phyloP scores from a whole-genome alignment of 768 basidiomycete species.

The Tulasnella sp. region DNA sequence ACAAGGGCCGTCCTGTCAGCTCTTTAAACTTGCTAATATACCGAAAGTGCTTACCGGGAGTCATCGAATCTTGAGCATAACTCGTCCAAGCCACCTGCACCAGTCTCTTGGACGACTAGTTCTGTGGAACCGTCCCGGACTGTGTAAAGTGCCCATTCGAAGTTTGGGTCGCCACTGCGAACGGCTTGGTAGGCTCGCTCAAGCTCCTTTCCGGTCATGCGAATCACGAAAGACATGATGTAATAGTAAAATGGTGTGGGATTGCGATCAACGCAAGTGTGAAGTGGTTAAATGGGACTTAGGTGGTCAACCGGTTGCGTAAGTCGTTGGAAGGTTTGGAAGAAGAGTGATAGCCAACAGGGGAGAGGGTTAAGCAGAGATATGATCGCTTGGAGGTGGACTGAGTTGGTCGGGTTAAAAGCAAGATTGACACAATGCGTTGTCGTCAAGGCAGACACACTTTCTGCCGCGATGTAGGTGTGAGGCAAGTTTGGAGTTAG shows the following conservation, averaged over 20 bases:
- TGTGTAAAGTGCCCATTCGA: constrained; percentile 21
- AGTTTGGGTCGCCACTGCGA: constrained; percentile 3
- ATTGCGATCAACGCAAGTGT: constrained; percentile 11
- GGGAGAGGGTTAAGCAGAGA: too few relatives aligned
- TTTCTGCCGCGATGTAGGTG: neutral
- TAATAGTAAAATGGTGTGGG: neutral
- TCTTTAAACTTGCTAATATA: too few relatives aligned
- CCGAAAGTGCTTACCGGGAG: constrained; percentile 24
- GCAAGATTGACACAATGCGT: neutral
- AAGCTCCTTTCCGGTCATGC: constrained; percentile 9
- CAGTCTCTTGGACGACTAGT: constrained; percentile 31
- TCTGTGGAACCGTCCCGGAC: constrained; percentile 26
- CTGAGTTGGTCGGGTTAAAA: too few relatives aligned
- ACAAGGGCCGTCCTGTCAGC: too few relatives aligned
- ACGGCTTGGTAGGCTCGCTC: constrained; percentile 7
- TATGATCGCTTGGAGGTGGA: too few relatives aligned
- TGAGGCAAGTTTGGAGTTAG: neutral
- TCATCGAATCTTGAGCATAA: constrained; percentile 35
- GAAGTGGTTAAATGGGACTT: neutral
- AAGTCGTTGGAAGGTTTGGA: too few relatives aligned
- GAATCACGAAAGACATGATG: constrained; percentile 9
- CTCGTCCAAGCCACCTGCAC: constrained; percentile 32
- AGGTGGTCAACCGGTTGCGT: too few relatives aligned
- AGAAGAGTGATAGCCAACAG: too few relatives aligned
- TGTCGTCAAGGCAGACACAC: neutral